Evolutionary conservation across 257 asterid genomes (phyloP), one percentile per base, ranked within the genome.

Genomic region (Leptodermis oblonga): DNA sequence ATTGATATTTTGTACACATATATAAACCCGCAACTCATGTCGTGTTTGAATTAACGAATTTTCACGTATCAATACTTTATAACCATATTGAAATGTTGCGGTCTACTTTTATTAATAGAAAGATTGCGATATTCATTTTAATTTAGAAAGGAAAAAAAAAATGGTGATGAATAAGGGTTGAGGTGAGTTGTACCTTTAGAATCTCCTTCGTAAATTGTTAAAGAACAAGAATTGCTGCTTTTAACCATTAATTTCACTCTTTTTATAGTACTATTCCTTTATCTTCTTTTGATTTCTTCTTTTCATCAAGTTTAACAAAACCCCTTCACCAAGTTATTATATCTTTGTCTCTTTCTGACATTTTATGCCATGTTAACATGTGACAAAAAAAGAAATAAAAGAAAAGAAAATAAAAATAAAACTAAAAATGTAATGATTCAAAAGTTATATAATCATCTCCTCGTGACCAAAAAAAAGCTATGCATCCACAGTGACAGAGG

Each of bases 381-480:
- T 62, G 76, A 71, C 20, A 34, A 41, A 71, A 62, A 62, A 52
- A 52, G 54, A 48, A 17, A 63, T 23, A 7, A 0, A 55, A 1
- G n/a, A n/a, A n/a, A n/a, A n/a, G n/a, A n/a, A n/a, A n/a, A n/a
- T n/a, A n/a, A n/a, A n/a, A n/a, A n/a, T n/a, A n/a, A n/a, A n/a
- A n/a, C n/a, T n/a, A n/a, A n/a, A n/a, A n/a, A n/a, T 48, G 52
- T 36, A 41, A 62, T 51, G 54, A 51, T 13, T 26, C 31, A 62
- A 62, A 62, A 52, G 25, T 4, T 6, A n/a, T n/a, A n/a, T 18
- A 71, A 71, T 61, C 36, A 49, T 62, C 43, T 63, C 63, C 76
- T 71, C 70, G 75, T 62, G 76, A 62, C 62, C 33, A 62, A 52
- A 37, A 71, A 71, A 71, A 63, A n/a, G 65, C 42, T 22, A 62